Conservation (phyloP, 2,329 filamentous ascomycete species). For the Colletotrichum sp. region DNA sequence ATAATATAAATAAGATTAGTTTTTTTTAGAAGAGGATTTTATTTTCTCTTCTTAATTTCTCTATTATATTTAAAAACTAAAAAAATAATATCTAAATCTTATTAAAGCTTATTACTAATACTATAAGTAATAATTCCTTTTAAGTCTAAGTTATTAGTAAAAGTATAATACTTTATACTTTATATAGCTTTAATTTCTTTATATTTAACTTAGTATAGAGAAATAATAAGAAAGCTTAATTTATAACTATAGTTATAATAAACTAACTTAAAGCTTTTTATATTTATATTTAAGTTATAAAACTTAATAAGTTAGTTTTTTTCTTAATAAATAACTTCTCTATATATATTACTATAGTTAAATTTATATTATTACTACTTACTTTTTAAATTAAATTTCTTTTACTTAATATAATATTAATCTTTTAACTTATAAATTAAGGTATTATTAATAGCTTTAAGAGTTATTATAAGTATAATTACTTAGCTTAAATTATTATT, state of each 20-base stretch:
- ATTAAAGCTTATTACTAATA: neutral
- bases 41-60: neutral
- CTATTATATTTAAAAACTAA: neutral
- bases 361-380: neutral
- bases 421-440: neutral
- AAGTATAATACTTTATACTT: neutral
- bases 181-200: neutral
- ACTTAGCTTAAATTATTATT: no score
- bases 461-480: neutral
- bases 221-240: neutral
- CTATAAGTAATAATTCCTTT: neutral
- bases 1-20: neutral
- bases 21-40: accelerated
- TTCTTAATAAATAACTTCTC: neutral
- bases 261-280: neutral
- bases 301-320: neutral
- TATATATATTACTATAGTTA: neutral
- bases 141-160: neutral
- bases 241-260: neutral
- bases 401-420: neutral
- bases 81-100: neutral
- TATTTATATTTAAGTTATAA: neutral
- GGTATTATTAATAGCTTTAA: neutral
- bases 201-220: neutral
- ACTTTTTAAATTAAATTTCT: neutral